Base-by-base conservation (phyloP, 2,329 filamentous ascomycete species). In the Plectosphaerella sp. region DNA sequence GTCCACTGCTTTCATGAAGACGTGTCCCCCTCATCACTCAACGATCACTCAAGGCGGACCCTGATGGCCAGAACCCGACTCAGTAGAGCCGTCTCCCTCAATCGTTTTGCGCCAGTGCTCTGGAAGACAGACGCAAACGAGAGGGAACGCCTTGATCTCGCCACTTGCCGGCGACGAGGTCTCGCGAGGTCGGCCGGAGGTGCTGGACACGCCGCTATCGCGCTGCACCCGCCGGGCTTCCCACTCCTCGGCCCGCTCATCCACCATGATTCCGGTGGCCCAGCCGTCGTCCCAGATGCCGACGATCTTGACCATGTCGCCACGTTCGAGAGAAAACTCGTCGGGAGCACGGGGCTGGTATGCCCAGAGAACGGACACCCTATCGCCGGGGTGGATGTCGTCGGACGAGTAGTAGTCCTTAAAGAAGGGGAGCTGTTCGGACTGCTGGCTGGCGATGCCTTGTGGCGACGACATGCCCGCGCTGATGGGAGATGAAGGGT, bases 261-360 rank as follows among this genome's bases (percentile, higher is more conserved):
- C 80, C 52, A 96, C 74, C 65, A 95, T 79, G 51, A 97, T 81
- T 62, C 94, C 94, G 1, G 94, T 99, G 11, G 94, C 94, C 94
- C 94, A 99, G 46, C 94, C 94, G 67, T 99, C 94, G 64, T 99
- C 94, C 94, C 94, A 99, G 59, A 99, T 99, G 56, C 94, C 94
- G 33, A 97, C 88, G 14, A 99, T 87, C 73, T 97, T 97, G 64
- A 99, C 80, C 92, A 99, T 97, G 66, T 99, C 94, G 50, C 94
- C 94, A 53, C 94, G 85, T 63, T 97, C 94, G 37, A 99, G 77
- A 39, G 90, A 79, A 64, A 97, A 97, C 66, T 99, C 94, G 63
- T 99, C 94, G 28, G 86, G 84, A 5, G 94, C 94, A 35, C 94
- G 88, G 35, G 94, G 93, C 62, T 96, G 91, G 69, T 99, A 99